Percentiles rank a stretch among this genome's conserved stretches.
These are phyloP conservation scores for Daldinia concentrica DNA, from an alignment of 495 filamentous ascomycete species.

Conservation along the genomic window DNA sequence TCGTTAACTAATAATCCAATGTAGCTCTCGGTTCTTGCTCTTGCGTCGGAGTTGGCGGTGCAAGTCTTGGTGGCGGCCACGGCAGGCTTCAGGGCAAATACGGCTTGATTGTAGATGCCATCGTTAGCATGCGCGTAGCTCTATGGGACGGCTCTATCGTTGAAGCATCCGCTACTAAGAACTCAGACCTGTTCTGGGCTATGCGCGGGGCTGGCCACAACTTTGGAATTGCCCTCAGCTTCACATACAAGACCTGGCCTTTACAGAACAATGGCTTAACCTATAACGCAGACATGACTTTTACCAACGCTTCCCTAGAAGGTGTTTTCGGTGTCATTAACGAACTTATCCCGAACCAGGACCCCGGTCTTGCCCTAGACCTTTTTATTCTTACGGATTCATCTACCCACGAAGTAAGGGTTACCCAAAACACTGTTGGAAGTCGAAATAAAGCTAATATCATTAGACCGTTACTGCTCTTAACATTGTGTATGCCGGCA, in stretches of 20 bases:
- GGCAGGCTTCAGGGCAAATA: slow-evolving; percentile 65
- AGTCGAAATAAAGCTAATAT: not conserved
- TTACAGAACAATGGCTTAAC: slow-evolving; percentile 2
- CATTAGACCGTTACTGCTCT: not conserved
- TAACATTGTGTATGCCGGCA: slow-evolving; percentile 1
- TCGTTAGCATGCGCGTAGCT: slow-evolving; percentile 66
- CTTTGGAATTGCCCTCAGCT: slow-evolving; percentile 54
- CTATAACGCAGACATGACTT: slow-evolving; percentile 23
- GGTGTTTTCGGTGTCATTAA: slow-evolving; percentile 17
- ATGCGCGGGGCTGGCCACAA: slow-evolving; percentile 61
- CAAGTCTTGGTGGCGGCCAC: slow-evolving; percentile 68
- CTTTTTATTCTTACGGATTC: not conserved
- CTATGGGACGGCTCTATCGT: slow-evolving; percentile 65
- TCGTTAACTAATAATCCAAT: not conserved
- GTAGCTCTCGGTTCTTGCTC: slow-evolving; percentile 45
- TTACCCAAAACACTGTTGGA: not conserved
- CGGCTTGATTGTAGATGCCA: slow-evolving; percentile 66
- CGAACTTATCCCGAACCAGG: slow-evolving; percentile 3
- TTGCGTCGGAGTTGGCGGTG: slow-evolving; percentile 64
- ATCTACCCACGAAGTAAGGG: not conserved
- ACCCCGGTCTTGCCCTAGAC: not conserved
- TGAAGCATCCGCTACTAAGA: slow-evolving; percentile 50
- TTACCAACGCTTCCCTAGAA: slow-evolving; percentile 11
- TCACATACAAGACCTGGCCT: slow-evolving; percentile 18
- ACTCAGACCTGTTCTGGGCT: slow-evolving; percentile 62